phyloP scores from a whole-genome alignment of 2,329 filamentous ascomycete species.

The Aureobasidium melanogenum region DNA sequence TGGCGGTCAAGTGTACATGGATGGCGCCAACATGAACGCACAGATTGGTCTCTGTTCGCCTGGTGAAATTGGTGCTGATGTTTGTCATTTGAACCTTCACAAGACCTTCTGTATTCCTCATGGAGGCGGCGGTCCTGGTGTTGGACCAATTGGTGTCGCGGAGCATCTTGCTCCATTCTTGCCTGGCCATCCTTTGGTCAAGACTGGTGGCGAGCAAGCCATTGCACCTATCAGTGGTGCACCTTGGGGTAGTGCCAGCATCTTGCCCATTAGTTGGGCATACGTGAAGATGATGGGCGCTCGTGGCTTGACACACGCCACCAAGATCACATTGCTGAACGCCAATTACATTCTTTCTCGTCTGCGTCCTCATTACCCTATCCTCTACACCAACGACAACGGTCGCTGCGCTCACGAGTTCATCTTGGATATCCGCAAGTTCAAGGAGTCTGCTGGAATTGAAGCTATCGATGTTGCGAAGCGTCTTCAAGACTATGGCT shows the following conservation, averaged over 20 bases:
- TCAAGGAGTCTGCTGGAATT: slow-evolving; percentile 72
- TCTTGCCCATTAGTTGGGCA: slow-evolving; percentile 87
- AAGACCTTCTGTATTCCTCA: slow-evolving; percentile 99
- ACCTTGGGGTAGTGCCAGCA: slow-evolving; percentile 79
- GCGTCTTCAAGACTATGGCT: slow-evolving; percentile 92
- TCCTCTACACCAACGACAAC: slow-evolving; percentile 86
- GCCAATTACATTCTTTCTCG: slow-evolving; percentile 93
- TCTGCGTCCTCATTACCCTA: slow-evolving; percentile 75
- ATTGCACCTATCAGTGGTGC: slow-evolving; percentile 73
- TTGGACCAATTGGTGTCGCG: slow-evolving; percentile 89
- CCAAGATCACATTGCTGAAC: slow-evolving; percentile 86
- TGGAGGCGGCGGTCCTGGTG: slow-evolving; percentile 85
- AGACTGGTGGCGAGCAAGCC: slow-evolving; percentile 46
- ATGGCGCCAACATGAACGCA: slow-evolving; percentile 97
- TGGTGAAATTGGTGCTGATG: slow-evolving; percentile 89
- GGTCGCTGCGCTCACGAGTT: slow-evolving; percentile 94
- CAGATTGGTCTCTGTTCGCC: slow-evolving; percentile 94
- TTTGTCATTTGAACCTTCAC: slow-evolving; percentile 94
- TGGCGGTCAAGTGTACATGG: slow-evolving; percentile 96
- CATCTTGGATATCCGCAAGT: slow-evolving; percentile 80
- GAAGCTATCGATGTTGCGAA: slow-evolving; percentile 95
- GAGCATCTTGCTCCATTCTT: slow-evolving; percentile 68
- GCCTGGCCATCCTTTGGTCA: slow-evolving; percentile 58
- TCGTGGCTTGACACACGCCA: slow-evolving; percentile 75
- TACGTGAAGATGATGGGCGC: slow-evolving; percentile 93